Base-by-base conservation (phyloP, 495 filamentous ascomycete species). In the Penicillium maclennaniae region DNA sequence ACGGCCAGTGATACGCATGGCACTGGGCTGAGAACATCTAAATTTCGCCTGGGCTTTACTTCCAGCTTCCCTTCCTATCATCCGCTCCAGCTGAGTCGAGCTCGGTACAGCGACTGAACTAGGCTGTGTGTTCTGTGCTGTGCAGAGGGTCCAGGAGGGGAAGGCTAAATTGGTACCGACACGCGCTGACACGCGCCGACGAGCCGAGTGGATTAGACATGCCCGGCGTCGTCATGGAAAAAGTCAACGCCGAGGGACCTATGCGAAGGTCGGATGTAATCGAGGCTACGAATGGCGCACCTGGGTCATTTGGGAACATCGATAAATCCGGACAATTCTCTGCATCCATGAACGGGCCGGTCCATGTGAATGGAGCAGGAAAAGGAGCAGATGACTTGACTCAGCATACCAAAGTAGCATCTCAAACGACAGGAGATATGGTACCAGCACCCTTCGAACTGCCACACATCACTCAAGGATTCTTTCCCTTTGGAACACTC, bases 401-500 rank as follows among this genome's bases (percentile, higher is more conserved):
- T 17, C 58, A 60, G 38, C 37, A 55, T 39, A 45, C 50, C 16
- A 55, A 59, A n/a, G 31, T n/a, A 4, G 8, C 54, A 8, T 14
- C 38, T 14, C 27, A 53, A 50, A 45, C 48, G 36, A 34, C 20
- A 23, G 42, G 9, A 27, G 46, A 47, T 36, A 19, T 44, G 37
- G 48, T 27, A 26, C 37, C 45, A 3, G 42, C 49, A 5, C 85
- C 86, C 0, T 88, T 89, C 31, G 86, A 92, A 60, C 82, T 97
- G 17, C 71, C 78, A 43, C 91, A 95, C 55, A 88, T 96, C 51
- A 88, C 87, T 0, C 71, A 84, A 49, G 83, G 84, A 25, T 95
- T 87, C 56, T 73, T 88, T 23, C 84, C 87, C 4, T 73, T 96
- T 25, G 78, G 80, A 15, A 76, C 75, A 36, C 71, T 98, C 20